Evolutionary conservation across 768 basidiomycete genomes (phyloP).

Genomic region (Termitomyces titanicus): DNA sequence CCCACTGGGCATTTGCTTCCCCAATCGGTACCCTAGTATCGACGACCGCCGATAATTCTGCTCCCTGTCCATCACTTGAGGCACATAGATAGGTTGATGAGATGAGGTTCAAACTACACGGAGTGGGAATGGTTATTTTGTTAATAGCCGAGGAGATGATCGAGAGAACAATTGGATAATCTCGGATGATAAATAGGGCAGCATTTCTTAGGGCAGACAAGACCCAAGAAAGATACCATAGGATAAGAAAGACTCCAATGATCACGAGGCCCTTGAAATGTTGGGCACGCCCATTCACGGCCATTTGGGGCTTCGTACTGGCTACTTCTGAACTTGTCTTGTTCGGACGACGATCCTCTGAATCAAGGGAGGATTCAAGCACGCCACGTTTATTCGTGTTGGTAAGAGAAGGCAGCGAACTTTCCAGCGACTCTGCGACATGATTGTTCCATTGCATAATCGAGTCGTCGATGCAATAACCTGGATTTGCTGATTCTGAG

Average conservation of each 20-base stretch:
- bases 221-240: neutral
- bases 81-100: neutral
- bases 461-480: neutral
- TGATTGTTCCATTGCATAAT: neutral
- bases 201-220: neutral
- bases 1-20: constrained; percentile 7
- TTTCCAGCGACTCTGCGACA: neutral
- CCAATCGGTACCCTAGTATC: neutral
- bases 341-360: neutral
- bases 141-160: neutral
- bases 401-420: neutral
- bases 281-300: neutral
- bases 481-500: neutral
- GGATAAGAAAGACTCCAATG: neutral
- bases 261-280: neutral
- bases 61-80: neutral
- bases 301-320: neutral
- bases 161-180: neutral
- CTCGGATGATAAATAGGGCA: neutral
- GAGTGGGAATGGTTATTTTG: neutral
- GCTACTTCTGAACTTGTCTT: neutral
- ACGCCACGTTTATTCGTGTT: neutral
- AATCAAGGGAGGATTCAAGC: neutral
- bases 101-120: neutral
- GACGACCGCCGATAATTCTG: neutral